Conservation (phyloP, 257 asterid genomes). For the Fraxinus anomala region DNA sequence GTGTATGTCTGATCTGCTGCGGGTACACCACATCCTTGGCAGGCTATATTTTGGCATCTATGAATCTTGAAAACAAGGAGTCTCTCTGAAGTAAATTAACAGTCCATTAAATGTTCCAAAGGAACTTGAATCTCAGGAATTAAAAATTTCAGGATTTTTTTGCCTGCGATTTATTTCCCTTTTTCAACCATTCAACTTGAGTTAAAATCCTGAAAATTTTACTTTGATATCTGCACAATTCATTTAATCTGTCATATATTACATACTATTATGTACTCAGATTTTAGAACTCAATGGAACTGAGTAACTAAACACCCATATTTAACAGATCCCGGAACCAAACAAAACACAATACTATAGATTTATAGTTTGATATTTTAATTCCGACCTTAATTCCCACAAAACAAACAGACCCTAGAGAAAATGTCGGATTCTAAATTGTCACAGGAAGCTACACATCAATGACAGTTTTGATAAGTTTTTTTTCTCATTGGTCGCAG, state of each 20-base stretch:
- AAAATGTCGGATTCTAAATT: not conserved
- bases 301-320: not conserved
- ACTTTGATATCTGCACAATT: not conserved
- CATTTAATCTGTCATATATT: not conserved
- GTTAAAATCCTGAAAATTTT: not conserved
- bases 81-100: not conserved
- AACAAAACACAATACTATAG: too few species aligned
- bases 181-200: too few species aligned
- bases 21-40: not conserved
- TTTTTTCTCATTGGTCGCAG: constrained; percentile 36
- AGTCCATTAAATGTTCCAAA: not conserved
- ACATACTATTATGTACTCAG: not conserved
- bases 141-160: not conserved
- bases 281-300: not conserved
- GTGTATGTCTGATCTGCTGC: not conserved
- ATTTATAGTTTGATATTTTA: not conserved
- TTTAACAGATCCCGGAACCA: not conserved
- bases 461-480: not conserved
- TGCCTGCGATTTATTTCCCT: not conserved
- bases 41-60: not conserved
- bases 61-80: constrained; percentile 5
- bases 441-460: not conserved
- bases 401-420: not conserved
- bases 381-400: not conserved
- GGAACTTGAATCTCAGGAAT: not conserved